Conservation (phyloP, 441 rosid species). For the Adansonia grandidieri region DNA sequence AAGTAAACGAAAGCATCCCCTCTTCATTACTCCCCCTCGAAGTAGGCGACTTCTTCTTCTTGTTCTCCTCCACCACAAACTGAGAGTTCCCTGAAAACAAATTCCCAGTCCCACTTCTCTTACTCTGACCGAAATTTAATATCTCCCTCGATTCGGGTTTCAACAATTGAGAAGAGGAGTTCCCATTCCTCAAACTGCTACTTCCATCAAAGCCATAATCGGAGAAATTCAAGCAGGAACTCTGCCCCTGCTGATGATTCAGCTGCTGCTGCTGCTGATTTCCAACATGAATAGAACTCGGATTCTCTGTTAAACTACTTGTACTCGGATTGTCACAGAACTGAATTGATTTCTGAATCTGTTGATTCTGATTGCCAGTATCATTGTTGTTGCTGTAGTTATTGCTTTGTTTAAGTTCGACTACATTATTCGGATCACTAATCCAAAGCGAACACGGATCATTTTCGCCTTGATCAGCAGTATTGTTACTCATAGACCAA, state of each 20-base stretch:
- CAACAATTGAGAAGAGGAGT: constrained; percentile 41
- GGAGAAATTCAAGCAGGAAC: constrained; percentile 64
- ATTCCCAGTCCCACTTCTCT: constrained; percentile 57
- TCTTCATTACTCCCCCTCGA: constrained; percentile 67
- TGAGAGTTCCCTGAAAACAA: constrained; percentile 44
- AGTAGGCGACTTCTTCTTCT: constrained; percentile 56
- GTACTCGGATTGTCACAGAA: constrained; percentile 56
- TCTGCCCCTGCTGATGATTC: constrained; percentile 36
- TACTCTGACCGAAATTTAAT: constrained; percentile 65
- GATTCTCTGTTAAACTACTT: constrained; percentile 52
- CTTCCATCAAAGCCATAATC: constrained; percentile 50
- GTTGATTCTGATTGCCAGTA: background rate
- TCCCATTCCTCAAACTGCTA: constrained; percentile 44
- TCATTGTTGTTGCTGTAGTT: constrained; percentile 32
- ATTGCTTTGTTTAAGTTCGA: constrained; percentile 51
- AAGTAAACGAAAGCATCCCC: constrained; percentile 74
- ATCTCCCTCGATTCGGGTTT: constrained; percentile 75
- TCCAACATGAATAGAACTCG: constrained; percentile 35
- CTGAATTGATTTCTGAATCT: too few species aligned
- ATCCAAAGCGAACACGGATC: background rate
- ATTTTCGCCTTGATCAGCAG: constrained; percentile 62
- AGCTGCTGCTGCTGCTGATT: constrained; percentile 22
- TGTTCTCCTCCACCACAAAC: constrained; percentile 32
- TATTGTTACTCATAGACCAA: constrained; percentile 49
- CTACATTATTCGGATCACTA: constrained; percentile 22